A percentile compares a stretch with the other conserved stretches of the same genome.
Conservation (phyloP, 2,329 filamentous ascomycete genomes). For the Thielaviopsis musarum region DNA sequence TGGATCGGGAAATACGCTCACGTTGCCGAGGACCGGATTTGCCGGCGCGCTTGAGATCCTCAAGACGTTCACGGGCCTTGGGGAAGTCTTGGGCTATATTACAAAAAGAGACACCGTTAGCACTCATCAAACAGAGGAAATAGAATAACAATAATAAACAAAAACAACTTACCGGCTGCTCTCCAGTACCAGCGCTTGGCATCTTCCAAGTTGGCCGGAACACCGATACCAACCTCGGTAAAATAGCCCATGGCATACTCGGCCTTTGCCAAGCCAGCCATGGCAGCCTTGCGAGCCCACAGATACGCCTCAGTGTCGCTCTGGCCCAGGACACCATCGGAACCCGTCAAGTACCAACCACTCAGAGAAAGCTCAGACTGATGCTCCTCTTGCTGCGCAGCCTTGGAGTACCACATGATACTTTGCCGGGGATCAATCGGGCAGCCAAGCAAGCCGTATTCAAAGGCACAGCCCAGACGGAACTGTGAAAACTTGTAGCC, state of each 20-base stretch:
- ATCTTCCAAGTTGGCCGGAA: conserved; percentile 73
- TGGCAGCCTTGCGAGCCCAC: conserved; percentile 88
- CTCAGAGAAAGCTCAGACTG: conserved; percentile 72
- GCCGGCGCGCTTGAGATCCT: conserved; percentile 74
- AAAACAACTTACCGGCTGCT: conserved; percentile 63
- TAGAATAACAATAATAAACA: too few species aligned
- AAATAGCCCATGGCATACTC: conserved; percentile 94
- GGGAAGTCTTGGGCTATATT: conserved; percentile 73
- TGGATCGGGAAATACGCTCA: conserved; percentile 65
- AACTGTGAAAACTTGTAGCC: conserved; percentile 95
- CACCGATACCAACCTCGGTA: conserved; percentile 85
- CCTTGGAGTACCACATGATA: conserved; percentile 87
- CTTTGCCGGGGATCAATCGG: conserved; percentile 67
- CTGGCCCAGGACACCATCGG: conserved; percentile 72
- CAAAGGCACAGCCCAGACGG: conserved; percentile 70
- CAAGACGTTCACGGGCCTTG: conserved; percentile 80
- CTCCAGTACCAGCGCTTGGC: conserved; percentile 97
- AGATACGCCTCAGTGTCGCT: conserved; percentile 93
- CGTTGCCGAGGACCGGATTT: conserved; percentile 55
- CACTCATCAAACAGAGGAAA: conserved; percentile 1
- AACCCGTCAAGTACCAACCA: conserved; percentile 91
- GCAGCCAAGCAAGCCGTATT: conserved; percentile 74
- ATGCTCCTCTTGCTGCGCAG: conserved; percentile 85
- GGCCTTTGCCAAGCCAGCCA: conserved; percentile 75
- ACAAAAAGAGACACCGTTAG: conserved; percentile 16